phyloP scores from a whole-genome alignment of 2,329 filamentous ascomycete genomes.

The Arthroderma sp. region DNA sequence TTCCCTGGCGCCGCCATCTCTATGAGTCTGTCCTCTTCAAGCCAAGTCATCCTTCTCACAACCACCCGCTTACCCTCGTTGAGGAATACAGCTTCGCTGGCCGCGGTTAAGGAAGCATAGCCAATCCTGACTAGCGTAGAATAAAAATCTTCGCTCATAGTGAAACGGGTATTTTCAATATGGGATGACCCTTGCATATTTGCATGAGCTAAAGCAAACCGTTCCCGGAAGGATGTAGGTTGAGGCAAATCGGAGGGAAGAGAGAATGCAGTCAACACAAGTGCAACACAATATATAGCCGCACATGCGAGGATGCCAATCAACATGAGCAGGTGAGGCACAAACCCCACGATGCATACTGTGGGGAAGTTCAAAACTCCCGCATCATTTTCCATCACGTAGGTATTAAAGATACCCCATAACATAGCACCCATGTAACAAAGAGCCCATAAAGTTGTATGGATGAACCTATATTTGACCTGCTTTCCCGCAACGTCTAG shows the following conservation, averaged over 20 bases:
- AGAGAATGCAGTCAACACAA: slow-evolving; percentile 61
- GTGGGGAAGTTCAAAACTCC: slow-evolving; percentile 79
- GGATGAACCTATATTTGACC: slow-evolving; percentile 64
- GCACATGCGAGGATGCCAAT: slow-evolving; percentile 63
- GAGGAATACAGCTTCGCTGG: slow-evolving; percentile 88
- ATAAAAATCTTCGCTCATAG: slow-evolving; percentile 88
- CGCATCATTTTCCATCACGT: slow-evolving; percentile 30
- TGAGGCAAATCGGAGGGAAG: slow-evolving; percentile 39
- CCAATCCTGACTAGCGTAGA: slow-evolving; percentile 76
- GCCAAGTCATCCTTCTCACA: slow-evolving; percentile 68
- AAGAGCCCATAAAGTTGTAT: slow-evolving; percentile 77
- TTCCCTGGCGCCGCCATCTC: slow-evolving; percentile 51
- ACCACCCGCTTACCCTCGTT: slow-evolving; percentile 73
- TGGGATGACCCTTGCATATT: slow-evolving; percentile 91
- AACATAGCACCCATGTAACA: slow-evolving; percentile 79
- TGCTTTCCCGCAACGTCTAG: slow-evolving; percentile 72
- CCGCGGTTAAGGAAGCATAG: slow-evolving; percentile 79
- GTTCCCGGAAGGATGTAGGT: slow-evolving; percentile 39
- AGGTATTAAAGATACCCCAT: slow-evolving; percentile 51
- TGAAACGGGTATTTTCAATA: slow-evolving; percentile 65
- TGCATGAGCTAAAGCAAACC: slow-evolving; percentile 58
- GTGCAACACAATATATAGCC: slow-evolving; percentile 62
- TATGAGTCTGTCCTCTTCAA: slow-evolving; percentile 72
- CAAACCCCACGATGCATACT: slow-evolving; percentile 86
- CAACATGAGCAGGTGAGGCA: slow-evolving; percentile 82